Base-by-base conservation (phyloP, 2,329 filamentous ascomycete species). In the Beauveria scarabaeidicola region DNA sequence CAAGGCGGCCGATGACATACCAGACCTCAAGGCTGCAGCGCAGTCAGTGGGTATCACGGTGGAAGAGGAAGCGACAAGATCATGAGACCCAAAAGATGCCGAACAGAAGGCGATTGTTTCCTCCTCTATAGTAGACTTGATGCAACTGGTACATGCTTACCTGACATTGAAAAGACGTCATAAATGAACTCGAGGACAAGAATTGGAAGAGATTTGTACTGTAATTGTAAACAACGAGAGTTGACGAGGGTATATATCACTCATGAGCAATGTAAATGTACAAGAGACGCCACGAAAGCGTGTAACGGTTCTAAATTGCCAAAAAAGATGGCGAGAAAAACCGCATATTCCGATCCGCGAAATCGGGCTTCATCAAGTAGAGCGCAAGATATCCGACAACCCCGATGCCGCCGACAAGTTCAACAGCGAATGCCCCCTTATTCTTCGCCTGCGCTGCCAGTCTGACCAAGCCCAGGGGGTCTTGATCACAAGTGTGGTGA, bases 401-500 rank as follows among this genome's bases (percentile, higher is more conserved):
- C 0, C 91, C 86, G 57, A 91, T 77, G 55, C 88, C 85, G 15
- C 90, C 88, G 23, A 92, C 72, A 6, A 95, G 76, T 69, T 92
- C 88, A 41, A 95, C 75, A 1, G 88, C 81, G 51, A 88, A 72
- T 76, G 86, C 86, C 0, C 89, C 83, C 50, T 80, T 81, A 48
- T 80, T 79, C 65, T 81, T 85, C 43, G 95, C 68, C 40, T 84
- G 81, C 21, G 88, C 84, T 3, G 83, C 82, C 63, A 91, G 81
- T 62, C 86, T 80, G 55, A 95, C 78, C 40, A 96, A 71, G 0
- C 91, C 91, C 0, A 96, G 77, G 1, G 92, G 92, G 70, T 97
- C 92, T 61, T 89, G 81, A 9, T 53, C 54, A 27, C 5, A 38
- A 65, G 79, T 78, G 52, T 80, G 64, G 21, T 73, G 61, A 4